Evolutionary conservation across 2,329 filamentous ascomycete genomes (phyloP).

Genomic region (Mycocentrospora acerina): DNA sequence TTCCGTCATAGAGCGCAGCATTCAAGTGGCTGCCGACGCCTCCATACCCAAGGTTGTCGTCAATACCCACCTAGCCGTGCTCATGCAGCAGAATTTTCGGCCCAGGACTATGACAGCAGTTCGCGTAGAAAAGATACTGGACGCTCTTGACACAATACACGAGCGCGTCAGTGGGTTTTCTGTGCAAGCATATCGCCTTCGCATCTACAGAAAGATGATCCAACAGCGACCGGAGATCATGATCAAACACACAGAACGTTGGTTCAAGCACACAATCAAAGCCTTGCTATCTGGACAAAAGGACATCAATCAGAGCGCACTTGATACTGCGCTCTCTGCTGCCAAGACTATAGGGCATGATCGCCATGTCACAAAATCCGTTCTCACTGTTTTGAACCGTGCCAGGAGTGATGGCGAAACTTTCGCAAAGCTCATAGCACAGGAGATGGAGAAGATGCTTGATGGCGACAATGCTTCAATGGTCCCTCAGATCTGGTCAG

Average conservation of each 20-base stretch:
- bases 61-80: conserved; percentile 76
- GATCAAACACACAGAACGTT: conserved; percentile 67
- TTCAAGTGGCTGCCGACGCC: conserved; percentile 69
- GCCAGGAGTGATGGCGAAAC: conserved; percentile 60
- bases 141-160: conserved; percentile 70
- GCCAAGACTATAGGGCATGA: conserved; percentile 70
- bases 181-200: conserved; percentile 73
- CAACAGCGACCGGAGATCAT: conserved; percentile 71
- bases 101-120: conserved; percentile 71
- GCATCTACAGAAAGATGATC: conserved; percentile 77
- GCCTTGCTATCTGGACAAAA: conserved; percentile 78
- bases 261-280: conserved; percentile 79
- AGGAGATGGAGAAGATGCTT: conserved; percentile 61
- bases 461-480: conserved; percentile 60
- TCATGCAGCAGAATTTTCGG: conserved; percentile 78
- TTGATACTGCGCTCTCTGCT: conserved; percentile 71
- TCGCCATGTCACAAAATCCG: conserved; percentile 64
- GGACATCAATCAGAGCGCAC: conserved; percentile 74
- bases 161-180: conserved; percentile 76
- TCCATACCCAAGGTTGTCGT: conserved; percentile 73
- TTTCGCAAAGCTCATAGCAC: conserved; percentile 61
- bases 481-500: conserved; percentile 88
- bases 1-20: conserved; percentile 79
- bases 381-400: conserved; percentile 64
- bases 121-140: conserved; percentile 69